Evolutionary conservation across 306 rosid species (phyloP).

Genomic region (Elaeagnus macrophylla): DNA sequence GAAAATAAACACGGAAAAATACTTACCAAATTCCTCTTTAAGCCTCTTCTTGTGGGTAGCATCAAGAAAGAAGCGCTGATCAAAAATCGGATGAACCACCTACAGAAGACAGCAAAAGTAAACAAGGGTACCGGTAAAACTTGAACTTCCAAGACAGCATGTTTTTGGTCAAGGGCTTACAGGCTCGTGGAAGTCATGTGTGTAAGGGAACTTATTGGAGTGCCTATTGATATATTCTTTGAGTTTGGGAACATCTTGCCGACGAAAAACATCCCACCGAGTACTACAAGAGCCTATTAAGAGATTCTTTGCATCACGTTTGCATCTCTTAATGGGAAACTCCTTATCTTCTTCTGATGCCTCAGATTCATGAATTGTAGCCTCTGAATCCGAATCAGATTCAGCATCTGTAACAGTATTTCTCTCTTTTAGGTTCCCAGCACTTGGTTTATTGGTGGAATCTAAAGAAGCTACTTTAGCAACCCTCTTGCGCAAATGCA

Average conservation of each 20-base stretch:
- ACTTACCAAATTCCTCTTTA: conserved; percentile 83
- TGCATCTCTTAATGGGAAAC: conserved; percentile 22
- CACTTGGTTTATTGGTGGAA: conserved; percentile 24
- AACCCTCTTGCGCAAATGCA: conserved; percentile 52
- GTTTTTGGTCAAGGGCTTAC: conserved; percentile 31
- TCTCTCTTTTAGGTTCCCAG: conserved; percentile 27
- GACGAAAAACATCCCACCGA: conserved; percentile 87
- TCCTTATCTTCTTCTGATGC: conserved; percentile 17
- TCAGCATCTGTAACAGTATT: conserved; percentile 25
- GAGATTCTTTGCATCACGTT: conserved; percentile 19
- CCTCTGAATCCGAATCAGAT: conserved; percentile 17
- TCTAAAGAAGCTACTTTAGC: conserved; percentile 43
- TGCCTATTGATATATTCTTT: conserved; percentile 67
- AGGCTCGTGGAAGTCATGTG: conserved; percentile 34
- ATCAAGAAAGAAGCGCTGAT: conserved; percentile 72
- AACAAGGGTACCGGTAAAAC: conserved; percentile 9
- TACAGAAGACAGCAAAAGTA: conserved; percentile 24
- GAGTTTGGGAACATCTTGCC: conserved; percentile 88
- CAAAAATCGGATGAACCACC: conserved; percentile 87
- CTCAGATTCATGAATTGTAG: conserved; percentile 16
- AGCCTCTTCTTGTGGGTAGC: conserved; percentile 62
- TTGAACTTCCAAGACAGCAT: conserved; percentile 11
- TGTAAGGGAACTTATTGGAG: conserved; percentile 36
- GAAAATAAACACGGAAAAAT: conserved; percentile 7
- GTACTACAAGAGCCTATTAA: conserved; percentile 32